Evolutionary conservation across 2,329 filamentous ascomycete genomes (phyloP).

Genomic region (Ophiobolus disseminans): DNA sequence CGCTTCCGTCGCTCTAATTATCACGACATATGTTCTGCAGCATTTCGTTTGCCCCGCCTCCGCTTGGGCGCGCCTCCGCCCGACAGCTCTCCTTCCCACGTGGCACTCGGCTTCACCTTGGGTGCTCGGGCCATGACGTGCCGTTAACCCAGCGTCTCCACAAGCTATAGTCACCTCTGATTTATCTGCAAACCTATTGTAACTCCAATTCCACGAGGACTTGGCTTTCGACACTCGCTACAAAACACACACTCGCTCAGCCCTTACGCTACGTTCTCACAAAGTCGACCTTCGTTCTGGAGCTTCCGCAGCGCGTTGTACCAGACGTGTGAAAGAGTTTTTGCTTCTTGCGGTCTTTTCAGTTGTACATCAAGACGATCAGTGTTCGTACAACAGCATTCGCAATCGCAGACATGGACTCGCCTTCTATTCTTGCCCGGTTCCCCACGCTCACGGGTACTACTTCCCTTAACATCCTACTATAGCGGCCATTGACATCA

Average conservation of each 20-base stretch:
- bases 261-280: not conserved
- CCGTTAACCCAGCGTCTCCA: not conserved
- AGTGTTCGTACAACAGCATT: slow-evolving; percentile 4
- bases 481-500: not conserved
- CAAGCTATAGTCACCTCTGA: slow-evolving; percentile 4
- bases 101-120: slow-evolving; percentile 12
- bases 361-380: not conserved
- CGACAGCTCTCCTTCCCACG: not conserved
- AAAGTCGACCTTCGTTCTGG: too few species aligned
- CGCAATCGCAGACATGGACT: slow-evolving; percentile 12
- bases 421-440: slow-evolving; percentile 2
- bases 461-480: slow-evolving; percentile 6
- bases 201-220: slow-evolving; percentile 1
- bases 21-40: too few species aligned
- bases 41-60: not conserved
- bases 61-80: slow-evolving; percentile 2
- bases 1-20: too few species aligned
- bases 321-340: slow-evolving; percentile 1
- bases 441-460: slow-evolving; percentile 14
- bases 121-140: slow-evolving; percentile 5
- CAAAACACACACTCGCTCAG: not conserved
- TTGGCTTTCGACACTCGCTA: not conserved
- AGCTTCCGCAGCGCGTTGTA: too few species aligned
- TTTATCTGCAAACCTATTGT: not conserved
- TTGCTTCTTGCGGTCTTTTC: slow-evolving; percentile 5